Evolutionary conservation across 148 eudicot genomes (phyloP).

Genomic region (Rhododendron vialii): DNA sequence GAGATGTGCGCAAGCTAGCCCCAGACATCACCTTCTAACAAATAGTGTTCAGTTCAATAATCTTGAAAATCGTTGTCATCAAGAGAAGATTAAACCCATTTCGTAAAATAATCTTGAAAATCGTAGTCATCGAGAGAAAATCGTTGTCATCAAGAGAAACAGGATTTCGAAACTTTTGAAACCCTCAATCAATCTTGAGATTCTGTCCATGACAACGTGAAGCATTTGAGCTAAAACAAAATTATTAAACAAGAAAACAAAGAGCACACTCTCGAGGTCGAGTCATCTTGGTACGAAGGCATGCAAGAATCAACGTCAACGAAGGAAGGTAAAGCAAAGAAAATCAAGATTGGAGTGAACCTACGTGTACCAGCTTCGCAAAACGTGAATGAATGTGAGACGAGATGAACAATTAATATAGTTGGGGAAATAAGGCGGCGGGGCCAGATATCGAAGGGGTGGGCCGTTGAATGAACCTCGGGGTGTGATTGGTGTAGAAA

Average conservation of each 20-base stretch:
- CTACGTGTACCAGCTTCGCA: background rate
- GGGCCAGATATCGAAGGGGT: constrained; percentile 5
- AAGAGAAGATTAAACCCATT: background rate
- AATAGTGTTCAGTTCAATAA: background rate
- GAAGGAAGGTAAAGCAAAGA: background rate
- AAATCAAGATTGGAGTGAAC: background rate
- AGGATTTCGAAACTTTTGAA: background rate
- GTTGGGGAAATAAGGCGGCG: background rate
- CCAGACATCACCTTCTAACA: no score
- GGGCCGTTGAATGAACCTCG: background rate
- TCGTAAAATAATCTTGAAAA: background rate
- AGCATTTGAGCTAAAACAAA: background rate
- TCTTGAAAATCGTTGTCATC: background rate
- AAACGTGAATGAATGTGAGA: background rate
- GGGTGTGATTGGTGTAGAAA: background rate
- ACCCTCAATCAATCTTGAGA: background rate
- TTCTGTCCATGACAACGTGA: background rate
- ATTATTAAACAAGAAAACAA: background rate
- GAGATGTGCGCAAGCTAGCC: background rate
- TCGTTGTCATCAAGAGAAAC: background rate
- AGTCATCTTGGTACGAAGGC: background rate
- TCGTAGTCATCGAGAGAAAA: background rate
- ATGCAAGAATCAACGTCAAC: background rate
- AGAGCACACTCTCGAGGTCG: background rate
- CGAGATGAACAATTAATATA: background rate